Evolutionary conservation across 2,329 filamentous ascomycete genomes (phyloP), one percentile per base, ranked within the genome.

Genomic region (Xylaria polymorpha): DNA sequence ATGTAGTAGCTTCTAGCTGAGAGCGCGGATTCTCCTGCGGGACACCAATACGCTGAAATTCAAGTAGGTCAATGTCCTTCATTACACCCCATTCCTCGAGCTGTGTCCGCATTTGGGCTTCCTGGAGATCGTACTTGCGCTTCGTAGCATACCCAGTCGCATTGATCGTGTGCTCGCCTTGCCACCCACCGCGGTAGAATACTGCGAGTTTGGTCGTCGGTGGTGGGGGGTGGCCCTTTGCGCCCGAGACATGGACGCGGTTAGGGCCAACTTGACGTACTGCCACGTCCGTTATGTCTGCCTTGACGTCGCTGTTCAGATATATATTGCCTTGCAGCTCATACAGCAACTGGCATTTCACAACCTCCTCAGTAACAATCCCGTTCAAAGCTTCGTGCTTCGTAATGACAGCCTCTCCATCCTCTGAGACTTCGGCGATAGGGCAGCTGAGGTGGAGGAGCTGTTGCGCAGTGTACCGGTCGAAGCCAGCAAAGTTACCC

Each of bases 401-500:
- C 0, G 79, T 79, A 61, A 83, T 80, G 3, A 80, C 71, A n/a
- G 76, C 76, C 0, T 68, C 72, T 18, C 82, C 82, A 35, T 74
- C 73, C 1, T 61, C 61, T 4, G 76, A 76, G 2, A 83, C 77
- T 72, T 82, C 80, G 4, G 80, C 80, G n/a, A 83, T 80, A 0
- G 80, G 80, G 39, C 78, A 81, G 0, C 77, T 79, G 10, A 80
- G 70, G n/a, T 79, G 74, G 10, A 80, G 74, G 0, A 79, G 75
- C 14, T 75, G 76, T 64, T 66, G 72, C 58, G 74, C 68, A 6
- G 83, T 77, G 43, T 71, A 71, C 25, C 84, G 80, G 0, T 83
- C 66, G 68, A 85, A 87, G 0, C 85, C 87, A 0, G 85, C 81
- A 68, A 87, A 89, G 70, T 89, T 88, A 0, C 79, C 83, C 0